Percentiles rank a stretch among this genome's conserved stretches.
phyloP scores from a whole-genome alignment of 805 yeast species.

The Kuraishia piskuri region DNA sequence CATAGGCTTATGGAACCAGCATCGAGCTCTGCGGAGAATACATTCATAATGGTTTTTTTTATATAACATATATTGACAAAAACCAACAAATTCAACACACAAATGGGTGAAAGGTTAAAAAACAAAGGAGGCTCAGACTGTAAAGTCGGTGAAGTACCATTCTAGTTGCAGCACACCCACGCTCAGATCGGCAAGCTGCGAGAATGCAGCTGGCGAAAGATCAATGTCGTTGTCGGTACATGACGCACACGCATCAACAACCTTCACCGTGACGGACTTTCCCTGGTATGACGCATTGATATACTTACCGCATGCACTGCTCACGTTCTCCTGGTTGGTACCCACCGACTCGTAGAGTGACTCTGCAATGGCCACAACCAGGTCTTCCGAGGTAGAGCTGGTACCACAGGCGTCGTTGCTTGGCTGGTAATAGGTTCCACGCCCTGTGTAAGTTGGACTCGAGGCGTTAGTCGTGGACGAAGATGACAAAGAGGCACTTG shows the following conservation, averaged over 20 bases:
- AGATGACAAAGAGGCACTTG: constrained; percentile 6
- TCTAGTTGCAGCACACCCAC: constrained; percentile 38
- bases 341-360: constrained; percentile 23
- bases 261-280: constrained; percentile 41
- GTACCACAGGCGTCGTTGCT: constrained; percentile 45
- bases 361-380: constrained; percentile 41
- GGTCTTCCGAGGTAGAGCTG: constrained; percentile 29
- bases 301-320: constrained; percentile 39
- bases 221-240: constrained; percentile 39
- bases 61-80: too few species aligned
- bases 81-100: background rate
- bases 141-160: constrained; percentile 26
- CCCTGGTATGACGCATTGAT: constrained; percentile 38
- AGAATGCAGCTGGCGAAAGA: constrained; percentile 46
- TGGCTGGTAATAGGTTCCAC: constrained; percentile 41
- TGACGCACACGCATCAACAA: constrained; percentile 45
- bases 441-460: constrained; percentile 20
- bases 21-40: too few species aligned
- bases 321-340: constrained; percentile 16
- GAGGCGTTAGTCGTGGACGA: constrained; percentile 3
- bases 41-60: too few species aligned
- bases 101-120: too few species aligned
- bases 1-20: too few species aligned
- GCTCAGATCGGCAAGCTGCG: constrained; percentile 32
- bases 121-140: background rate